Evolutionary conservation across 2,329 filamentous ascomycete genomes (phyloP).

Genomic region (Fusarium ramigenum): DNA sequence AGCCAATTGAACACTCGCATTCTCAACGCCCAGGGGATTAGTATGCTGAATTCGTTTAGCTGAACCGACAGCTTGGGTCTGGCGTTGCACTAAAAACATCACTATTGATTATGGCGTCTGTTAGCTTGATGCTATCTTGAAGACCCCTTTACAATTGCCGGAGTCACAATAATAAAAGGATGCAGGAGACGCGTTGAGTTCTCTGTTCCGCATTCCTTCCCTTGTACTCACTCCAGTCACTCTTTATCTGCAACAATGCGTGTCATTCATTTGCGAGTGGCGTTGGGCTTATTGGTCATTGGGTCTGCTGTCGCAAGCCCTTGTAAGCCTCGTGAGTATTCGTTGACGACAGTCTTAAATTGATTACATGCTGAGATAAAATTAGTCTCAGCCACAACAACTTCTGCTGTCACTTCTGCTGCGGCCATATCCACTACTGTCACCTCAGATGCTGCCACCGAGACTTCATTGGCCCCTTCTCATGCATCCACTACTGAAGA

Average conservation of each 20-base stretch:
- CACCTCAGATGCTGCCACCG: neutral
- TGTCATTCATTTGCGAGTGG: neutral
- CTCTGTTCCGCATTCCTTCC: fast-evolving
- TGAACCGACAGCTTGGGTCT: neutral
- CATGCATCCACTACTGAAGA: neutral
- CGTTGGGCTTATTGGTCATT: neutral
- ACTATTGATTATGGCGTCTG: neutral
- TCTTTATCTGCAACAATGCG: neutral
- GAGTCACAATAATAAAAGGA: neutral
- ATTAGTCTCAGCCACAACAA: neutral
- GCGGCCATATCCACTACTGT: neutral
- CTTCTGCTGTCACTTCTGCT: neutral
- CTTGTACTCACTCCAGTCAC: neutral
- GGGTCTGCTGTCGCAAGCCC: neutral
- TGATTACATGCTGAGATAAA: neutral
- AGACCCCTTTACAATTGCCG: neutral
- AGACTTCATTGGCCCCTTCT: neutral
- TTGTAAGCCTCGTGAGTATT: neutral
- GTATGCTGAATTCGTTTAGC: neutral
- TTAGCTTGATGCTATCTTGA: neutral
- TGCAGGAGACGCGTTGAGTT: fast-evolving
- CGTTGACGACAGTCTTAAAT: neutral
- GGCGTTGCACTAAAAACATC: neutral
- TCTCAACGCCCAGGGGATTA: neutral
- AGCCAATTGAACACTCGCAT: neutral